phyloP scores from a whole-genome alignment of 768 basidiomycete genomes.

The Stropharia rugosoannulata region DNA sequence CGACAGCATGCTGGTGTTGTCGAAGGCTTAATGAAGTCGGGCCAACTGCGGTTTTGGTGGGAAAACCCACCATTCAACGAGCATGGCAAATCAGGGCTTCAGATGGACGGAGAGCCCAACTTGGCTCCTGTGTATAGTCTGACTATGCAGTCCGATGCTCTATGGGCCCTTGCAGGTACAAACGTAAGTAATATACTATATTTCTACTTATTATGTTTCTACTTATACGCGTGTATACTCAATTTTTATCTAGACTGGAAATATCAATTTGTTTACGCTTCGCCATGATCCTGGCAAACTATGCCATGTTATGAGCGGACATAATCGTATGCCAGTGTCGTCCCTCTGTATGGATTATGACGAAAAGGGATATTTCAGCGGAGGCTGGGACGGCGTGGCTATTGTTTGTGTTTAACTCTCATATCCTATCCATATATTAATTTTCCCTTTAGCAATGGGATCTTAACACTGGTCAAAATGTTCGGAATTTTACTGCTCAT shows the following conservation, averaged over 20 bases:
- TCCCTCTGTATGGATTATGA: slow-evolving; percentile 78
- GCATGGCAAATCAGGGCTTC: slow-evolving; percentile 20
- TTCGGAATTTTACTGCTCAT: slow-evolving; percentile 78
- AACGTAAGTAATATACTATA: slow-evolving; percentile 53
- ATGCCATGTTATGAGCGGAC: slow-evolving; percentile 70
- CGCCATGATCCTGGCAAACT: slow-evolving; percentile 88
- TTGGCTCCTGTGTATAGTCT: slow-evolving; percentile 86
- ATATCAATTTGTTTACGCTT: slow-evolving; percentile 90
- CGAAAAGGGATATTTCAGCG: slow-evolving; percentile 86
- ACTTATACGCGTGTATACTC: background rate
- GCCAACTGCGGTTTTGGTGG: slow-evolving; percentile 89
- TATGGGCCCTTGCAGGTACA: slow-evolving; percentile 90
- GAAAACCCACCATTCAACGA: slow-evolving; percentile 58
- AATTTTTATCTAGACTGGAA: slow-evolving; percentile 60
- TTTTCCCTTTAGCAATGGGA: slow-evolving; percentile 89
- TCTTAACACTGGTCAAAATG: slow-evolving; percentile 82
- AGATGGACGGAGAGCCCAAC: slow-evolving; percentile 47
- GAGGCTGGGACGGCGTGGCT: slow-evolving; percentile 92
- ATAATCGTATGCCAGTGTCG: slow-evolving; percentile 82
- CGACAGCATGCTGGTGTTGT: slow-evolving; percentile 87
- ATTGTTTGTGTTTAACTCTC: slow-evolving; percentile 49
- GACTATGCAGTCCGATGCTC: slow-evolving; percentile 87
- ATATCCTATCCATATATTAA: slow-evolving; percentile 3
- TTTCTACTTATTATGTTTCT: background rate
- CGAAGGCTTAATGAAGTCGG: slow-evolving; percentile 89